Evolutionary conservation across 495 filamentous ascomycete genomes (phyloP), one percentile per base, ranked within the genome.

Genomic region (Hamigera avellanea): DNA sequence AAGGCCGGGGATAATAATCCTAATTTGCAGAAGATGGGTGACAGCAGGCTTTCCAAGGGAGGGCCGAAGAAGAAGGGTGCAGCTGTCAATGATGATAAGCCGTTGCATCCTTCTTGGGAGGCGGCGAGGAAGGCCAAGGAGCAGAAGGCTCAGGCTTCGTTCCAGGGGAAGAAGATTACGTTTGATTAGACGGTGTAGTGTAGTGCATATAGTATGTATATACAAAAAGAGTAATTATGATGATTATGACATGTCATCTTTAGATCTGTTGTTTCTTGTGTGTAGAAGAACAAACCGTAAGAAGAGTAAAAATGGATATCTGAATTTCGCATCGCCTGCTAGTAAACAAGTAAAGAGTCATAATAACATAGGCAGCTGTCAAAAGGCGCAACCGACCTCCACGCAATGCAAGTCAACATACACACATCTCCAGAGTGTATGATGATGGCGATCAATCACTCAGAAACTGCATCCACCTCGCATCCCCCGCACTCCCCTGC

Each of bases 81-180:
- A 19, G 67, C 64, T 42, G 48, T 59, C 0, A 63, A 62, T 48
- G 74, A 69, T 46, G 62, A 72, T 45, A 83, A 80, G 52, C 66
- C 78, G 6, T 53, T 96, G 47, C 91, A 98, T 74, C 91, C 91
- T 8, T 88, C 81, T 36, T 98, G 91, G 91, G 81, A 85, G 58
- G 91, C 91, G 6, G 83, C 80, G 29, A 82, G 77, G 66, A 80
- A 79, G 61, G 80, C 77, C 12, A 95, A 96, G 59, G 84, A 87
- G 59, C 52, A 67, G 52, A 51, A 67, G 46, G 17, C 50, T 29
- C 52, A 73, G 15, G 73, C 75, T 26, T 63, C 70, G 7, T 94
- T 91, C 45, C 57, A 80, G 53, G 93, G 91, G 29, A 91, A 80
- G 71, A 96, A 95, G 68, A 76, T 94, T 34, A 72, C 74, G 0